A percentile compares a stretch with the other conserved stretches of the same genome.
These are phyloP conservation scores for Candida silvatica DNA, from an alignment of 805 yeast genomes.

Conservation along the genomic window DNA sequence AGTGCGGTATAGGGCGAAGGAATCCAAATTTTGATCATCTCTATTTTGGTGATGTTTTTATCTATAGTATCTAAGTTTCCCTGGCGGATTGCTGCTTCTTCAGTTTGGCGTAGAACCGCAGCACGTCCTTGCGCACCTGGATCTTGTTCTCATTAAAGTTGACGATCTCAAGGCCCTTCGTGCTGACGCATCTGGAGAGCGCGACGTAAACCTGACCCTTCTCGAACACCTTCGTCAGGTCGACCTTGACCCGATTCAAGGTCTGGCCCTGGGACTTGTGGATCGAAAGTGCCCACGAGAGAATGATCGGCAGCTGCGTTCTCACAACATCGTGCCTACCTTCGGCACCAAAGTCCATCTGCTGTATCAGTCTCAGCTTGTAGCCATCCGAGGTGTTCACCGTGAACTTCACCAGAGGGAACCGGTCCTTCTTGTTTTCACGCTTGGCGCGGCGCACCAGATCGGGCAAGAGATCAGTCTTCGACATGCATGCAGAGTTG, in stretches of 20 bases:
- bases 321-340: slow-evolving; percentile 27
- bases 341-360: slow-evolving; percentile 28
- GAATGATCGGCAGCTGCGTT: slow-evolving; percentile 56
- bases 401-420: slow-evolving; percentile 42
- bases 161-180: slow-evolving; percentile 53
- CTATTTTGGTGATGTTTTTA: no score
- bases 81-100: slow-evolving; percentile 1
- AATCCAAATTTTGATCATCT: not conserved
- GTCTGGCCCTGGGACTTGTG: slow-evolving; percentile 88
- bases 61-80: no score
- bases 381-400: slow-evolving; percentile 23
- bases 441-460: slow-evolving; percentile 1
- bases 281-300: slow-evolving; percentile 80
- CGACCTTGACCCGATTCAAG: slow-evolving; percentile 59
- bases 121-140: slow-evolving; percentile 51
- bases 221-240: slow-evolving; percentile 58
- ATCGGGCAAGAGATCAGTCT: not conserved
- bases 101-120: slow-evolving; percentile 42
- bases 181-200: slow-evolving; percentile 65
- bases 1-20: not conserved
- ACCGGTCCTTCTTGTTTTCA: slow-evolving; percentile 15
- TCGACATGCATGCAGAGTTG: slow-evolving; percentile 1
- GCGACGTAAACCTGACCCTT: slow-evolving; percentile 85
- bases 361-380: slow-evolving; percentile 22
- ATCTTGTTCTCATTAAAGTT: slow-evolving; percentile 57